Conservation (phyloP, 2,329 filamentous ascomycete genomes). For the Niveomyces coronatus region DNA sequence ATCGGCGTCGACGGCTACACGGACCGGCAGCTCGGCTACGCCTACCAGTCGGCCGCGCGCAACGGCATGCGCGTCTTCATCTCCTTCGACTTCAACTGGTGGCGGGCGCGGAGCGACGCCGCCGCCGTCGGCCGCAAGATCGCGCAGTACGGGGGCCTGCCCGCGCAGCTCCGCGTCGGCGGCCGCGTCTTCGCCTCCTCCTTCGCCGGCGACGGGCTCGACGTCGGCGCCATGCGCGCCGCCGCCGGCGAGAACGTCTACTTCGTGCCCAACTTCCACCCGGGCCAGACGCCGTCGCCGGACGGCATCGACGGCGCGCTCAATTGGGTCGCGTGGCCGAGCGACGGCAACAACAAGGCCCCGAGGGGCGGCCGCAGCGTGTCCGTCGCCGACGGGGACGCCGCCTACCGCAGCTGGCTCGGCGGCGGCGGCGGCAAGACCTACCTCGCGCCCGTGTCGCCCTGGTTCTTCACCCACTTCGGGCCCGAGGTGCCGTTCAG, state of each 20-base stretch:
- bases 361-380: slow-evolving; percentile 28
- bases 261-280: slow-evolving; percentile 41
- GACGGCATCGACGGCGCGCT: slow-evolving; percentile 35
- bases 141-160: slow-evolving; percentile 30
- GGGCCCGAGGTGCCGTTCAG: slow-evolving; percentile 32
- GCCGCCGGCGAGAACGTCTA: slow-evolving; percentile 35
- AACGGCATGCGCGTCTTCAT: slow-evolving; percentile 39
- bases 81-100: slow-evolving; percentile 47
- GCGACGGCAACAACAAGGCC: slow-evolving; percentile 38
- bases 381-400: slow-evolving; percentile 30
- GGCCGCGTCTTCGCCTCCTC: slow-evolving; percentile 42
- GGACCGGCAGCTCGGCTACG: slow-evolving; percentile 11
- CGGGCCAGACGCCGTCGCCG: slow-evolving; percentile 24
- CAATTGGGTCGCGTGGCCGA: slow-evolving; percentile 37
- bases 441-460: slow-evolving; percentile 36
- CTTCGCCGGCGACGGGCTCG: slow-evolving; percentile 38
- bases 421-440: slow-evolving; percentile 26
- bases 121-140: slow-evolving; percentile 33
- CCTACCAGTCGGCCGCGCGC: slow-evolving; percentile 23
- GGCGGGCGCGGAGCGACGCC: slow-evolving; percentile 27
- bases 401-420: slow-evolving; percentile 23
- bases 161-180: slow-evolving; percentile 39
- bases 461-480: slow-evolving; percentile 40
- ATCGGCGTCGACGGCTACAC: slow-evolving; percentile 35
- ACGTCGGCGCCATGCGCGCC: slow-evolving; percentile 29